These are phyloP conservation scores for Cenococcum geophilum DNA, from an alignment of 495 filamentous ascomycete species.

Conservation along the genomic window DNA sequence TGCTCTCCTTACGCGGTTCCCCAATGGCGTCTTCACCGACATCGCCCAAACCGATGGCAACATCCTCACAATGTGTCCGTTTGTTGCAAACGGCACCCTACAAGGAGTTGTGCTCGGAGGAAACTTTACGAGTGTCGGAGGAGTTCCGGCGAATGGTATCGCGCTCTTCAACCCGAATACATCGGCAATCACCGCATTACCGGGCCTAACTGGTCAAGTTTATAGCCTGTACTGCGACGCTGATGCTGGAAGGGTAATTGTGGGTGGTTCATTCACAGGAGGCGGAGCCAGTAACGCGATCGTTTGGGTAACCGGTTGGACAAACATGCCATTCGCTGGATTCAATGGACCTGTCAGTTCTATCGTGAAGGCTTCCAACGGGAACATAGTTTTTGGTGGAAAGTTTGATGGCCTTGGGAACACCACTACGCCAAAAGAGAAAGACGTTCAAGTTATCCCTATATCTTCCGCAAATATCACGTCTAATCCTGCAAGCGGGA, in stretches of 20 bases:
- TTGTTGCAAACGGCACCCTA: conserved; percentile 58
- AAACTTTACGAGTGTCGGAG: conserved; percentile 91
- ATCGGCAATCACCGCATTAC: conserved; percentile 59
- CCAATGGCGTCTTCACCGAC: conserved; percentile 74
- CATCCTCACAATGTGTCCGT: conserved; percentile 82
- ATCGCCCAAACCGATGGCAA: conserved; percentile 70
- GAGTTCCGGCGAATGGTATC: conserved; percentile 66
- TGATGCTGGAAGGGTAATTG: conserved; percentile 76
- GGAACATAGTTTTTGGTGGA: conserved; percentile 86
- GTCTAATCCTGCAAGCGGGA: conserved; percentile 52
- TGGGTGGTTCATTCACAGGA: conserved; percentile 78
- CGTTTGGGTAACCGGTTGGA: conserved; percentile 76
- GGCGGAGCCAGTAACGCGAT: conserved; percentile 82
- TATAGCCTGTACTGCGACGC: conserved; percentile 76
- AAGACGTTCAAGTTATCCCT: conserved; percentile 72
- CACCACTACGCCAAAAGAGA: conserved; percentile 53
- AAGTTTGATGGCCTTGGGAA: conserved; percentile 90
- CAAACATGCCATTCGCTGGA: conserved; percentile 79
- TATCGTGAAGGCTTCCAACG: conserved; percentile 70
- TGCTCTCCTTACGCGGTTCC: conserved; percentile 72
- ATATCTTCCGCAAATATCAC: conserved; percentile 69
- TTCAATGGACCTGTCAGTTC: conserved; percentile 91
- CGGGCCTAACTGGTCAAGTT: conserved; percentile 76
- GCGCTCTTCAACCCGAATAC: conserved; percentile 72
- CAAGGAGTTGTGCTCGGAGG: conserved; percentile 79